Base-by-base conservation (phyloP, 352 stramenopile genomes). In the Pythium chondricola region DNA sequence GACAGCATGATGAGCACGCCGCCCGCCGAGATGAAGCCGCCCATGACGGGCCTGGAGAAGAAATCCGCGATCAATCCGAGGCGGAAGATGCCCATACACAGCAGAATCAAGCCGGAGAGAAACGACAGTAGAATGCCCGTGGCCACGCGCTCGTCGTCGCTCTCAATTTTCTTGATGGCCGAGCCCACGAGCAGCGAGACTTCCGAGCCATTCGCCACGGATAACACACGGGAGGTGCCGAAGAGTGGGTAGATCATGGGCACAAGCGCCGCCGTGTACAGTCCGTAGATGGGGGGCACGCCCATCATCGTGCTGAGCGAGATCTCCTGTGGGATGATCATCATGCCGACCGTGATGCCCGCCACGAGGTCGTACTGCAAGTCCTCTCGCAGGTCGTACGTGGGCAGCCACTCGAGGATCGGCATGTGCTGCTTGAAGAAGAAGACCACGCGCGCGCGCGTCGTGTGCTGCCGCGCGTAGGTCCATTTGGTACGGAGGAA, bases 1-100 rank as follows among this genome's bases (percentile, higher is more conserved):
- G 81, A 95, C 27, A 92, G 68, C 43, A 87, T 92, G 71, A 97
- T 97, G 51, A 96, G 82, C 47, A 97, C 71, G 21, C 87, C 83
- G 2, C 83, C 85, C 21, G 70, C 88, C 16, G 79, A 91, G 35
- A 93, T 93, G 60, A 97, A 97, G 36, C 88, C 88, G 14, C 80
- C 87, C 58, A 96, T 81, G 46, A 97, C 87, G 6, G 89, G 83
- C 31, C 93, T 72, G 7, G 79, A 90, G 51, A 96, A 80, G 52
- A 97, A 95, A 32, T 88, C 83, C 21, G 83, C 84, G 31, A 97
- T 61, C 43, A 95, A 81, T 18, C 86, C 82, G 26, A 95, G 71
- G 2, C 68, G 67, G 18, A 92, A 71, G n/a, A 95, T 29, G 47
- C 87, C 80, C 69, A 95, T 84, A 18, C 72, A 41, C 20, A 95